Evolutionary conservation across 2,329 filamentous ascomycete genomes (phyloP).

Genomic region (Neocatenulostroma microsporum): DNA sequence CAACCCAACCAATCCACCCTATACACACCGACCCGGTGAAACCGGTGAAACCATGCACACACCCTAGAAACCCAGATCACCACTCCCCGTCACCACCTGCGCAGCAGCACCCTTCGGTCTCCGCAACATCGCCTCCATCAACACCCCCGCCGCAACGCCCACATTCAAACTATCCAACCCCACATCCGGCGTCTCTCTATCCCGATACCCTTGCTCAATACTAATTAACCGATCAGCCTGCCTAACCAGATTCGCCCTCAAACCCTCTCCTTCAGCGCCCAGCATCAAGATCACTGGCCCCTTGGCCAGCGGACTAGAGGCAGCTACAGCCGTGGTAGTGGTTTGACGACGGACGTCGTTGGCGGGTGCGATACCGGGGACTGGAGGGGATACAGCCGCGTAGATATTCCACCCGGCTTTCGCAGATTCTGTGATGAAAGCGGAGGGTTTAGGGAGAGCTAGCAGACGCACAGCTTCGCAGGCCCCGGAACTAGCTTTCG

Average conservation of each 20-base stretch:
- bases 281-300: conserved; percentile 72
- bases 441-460: conserved; percentile 55
- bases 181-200: conserved; percentile 34
- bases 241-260: conserved; percentile 56
- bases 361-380: too few species aligned
- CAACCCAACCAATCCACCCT: too few species aligned
- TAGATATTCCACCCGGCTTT: conserved; percentile 74
- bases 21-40: too few species aligned
- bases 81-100: not conserved
- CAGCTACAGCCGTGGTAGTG: conserved; percentile 12
- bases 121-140: conserved; percentile 58
- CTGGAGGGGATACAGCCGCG: conserved; percentile 67
- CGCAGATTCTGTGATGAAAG: conserved; percentile 63
- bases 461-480: conserved; percentile 73
- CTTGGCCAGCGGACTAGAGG: conserved; percentile 19
- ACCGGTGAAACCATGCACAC: too few species aligned
- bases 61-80: not conserved
- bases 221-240: conserved; percentile 57
- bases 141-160: conserved; percentile 72
- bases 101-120: conserved; percentile 1
- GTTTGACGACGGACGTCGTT: not conserved
- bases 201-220: conserved; percentile 39
- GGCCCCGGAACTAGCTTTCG: conserved; percentile 85
- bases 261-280: conserved; percentile 70
- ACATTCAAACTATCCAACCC: conserved; percentile 88